phyloP scores from a whole-genome alignment of 208 protist genomes.

The Phytomonas sp. region DNA sequence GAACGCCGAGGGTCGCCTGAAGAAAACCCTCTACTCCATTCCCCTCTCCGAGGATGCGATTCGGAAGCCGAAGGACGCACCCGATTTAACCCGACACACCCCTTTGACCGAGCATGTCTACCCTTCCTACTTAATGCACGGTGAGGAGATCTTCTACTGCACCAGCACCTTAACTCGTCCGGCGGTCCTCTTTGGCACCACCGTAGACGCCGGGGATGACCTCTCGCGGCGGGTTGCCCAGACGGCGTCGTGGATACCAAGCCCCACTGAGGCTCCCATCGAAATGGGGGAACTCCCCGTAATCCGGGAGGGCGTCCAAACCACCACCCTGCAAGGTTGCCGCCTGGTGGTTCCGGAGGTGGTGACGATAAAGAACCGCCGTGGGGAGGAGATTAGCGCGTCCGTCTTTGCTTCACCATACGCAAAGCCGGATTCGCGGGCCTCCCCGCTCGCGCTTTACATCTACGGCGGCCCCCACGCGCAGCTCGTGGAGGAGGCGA shows the following conservation, averaged over 20 bases:
- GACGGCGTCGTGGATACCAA: slow-evolving; percentile 11
- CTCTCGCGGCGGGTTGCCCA: not conserved
- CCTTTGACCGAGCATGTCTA: slow-evolving; percentile 45
- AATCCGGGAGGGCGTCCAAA: not conserved
- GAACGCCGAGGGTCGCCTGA: slow-evolving; percentile 51
- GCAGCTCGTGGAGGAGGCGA: slow-evolving; percentile 71
- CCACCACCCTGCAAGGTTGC: slow-evolving; percentile 11
- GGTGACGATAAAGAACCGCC: slow-evolving; percentile 50
- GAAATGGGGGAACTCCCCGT: too few relatives aligned
- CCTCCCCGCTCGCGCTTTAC: slow-evolving; percentile 53
- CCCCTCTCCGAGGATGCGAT: slow-evolving; percentile 17
- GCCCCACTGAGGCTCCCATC: not conserved
- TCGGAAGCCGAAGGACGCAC: slow-evolving; percentile 13
- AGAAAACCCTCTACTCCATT: slow-evolving; percentile 41
- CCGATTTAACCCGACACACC: slow-evolving; percentile 30
- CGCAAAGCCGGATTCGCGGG: slow-evolving; percentile 7
- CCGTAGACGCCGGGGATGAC: slow-evolving; percentile 14
- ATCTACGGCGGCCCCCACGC: slow-evolving; percentile 85
- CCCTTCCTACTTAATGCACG: slow-evolving; percentile 28
- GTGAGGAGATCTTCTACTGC: slow-evolving; percentile 39
- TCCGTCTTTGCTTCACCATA: slow-evolving; percentile 48
- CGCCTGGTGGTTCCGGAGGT: slow-evolving; percentile 34
- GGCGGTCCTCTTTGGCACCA: slow-evolving; percentile 31
- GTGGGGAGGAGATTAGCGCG: slow-evolving; percentile 63
- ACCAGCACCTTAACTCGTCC: slow-evolving; percentile 31